Base-by-base conservation (phyloP, 1,284 basidiomycete genomes). In the Trichosporon sp. region DNA sequence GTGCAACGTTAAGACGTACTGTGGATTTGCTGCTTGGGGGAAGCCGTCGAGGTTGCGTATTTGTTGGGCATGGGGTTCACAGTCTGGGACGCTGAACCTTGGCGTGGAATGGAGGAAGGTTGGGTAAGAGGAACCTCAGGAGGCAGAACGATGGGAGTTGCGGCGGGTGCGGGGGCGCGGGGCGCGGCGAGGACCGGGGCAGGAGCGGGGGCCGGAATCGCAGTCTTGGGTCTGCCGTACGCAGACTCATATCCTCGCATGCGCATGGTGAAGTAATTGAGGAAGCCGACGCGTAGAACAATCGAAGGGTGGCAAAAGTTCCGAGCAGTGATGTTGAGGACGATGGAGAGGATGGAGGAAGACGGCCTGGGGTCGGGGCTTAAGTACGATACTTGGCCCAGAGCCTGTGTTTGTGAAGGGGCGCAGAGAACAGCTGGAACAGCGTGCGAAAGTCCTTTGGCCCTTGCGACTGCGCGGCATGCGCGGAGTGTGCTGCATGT, bases 251-350 rank as follows among this genome's bases (percentile, higher is more conserved):
- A 65, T 23, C 66, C 58, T 11, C 66, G 66, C 64, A 70, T 60
- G 32, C 69, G 66, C 69, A 70, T 70, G 11, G 12, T 64, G 51
- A 44, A 15, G 34, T 27, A 27, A n/a, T 38, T 31, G 44, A 51
- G 9, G 23, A 51, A 21, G 18, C 23, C 47, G 47, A 51, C 47
- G 23, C 21, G 23, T 8, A 7, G 21, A 51, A 51, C 15, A 6
- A 2, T 3, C 4, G 3, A 21, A 51, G 21, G 21, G 21, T 51
- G 47, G 47, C 5, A 4, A 47, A 6, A 7, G 8, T 8, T n/a
- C n/a, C n/a, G n/a, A 8, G 11, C 3, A 8, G 21, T 4, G 21
- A n/a, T n/a, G 21, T 47, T 21, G 12, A 42, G 18, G 38, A 42
- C 6, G 38, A n/a, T n/a, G n/a, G n/a, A n/a, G 38, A 42, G 6